Percentiles rank a stretch among this genome's conserved stretches.
Evolutionary conservation across 495 filamentous ascomycete species (phyloP).

Genomic region (Clohesyomyces aquaticus): DNA sequence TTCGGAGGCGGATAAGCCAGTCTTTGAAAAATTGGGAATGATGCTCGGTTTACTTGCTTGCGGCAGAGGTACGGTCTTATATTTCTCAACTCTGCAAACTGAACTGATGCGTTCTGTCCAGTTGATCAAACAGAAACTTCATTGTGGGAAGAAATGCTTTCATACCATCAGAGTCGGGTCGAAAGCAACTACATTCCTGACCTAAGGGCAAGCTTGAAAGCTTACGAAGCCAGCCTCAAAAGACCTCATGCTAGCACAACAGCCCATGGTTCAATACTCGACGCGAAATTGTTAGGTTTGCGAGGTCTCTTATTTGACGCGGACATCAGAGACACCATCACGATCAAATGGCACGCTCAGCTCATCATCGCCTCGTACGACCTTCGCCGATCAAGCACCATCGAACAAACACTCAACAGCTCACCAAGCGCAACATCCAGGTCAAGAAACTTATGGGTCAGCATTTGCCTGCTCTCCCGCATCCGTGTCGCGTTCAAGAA

Average conservation of each 20-base stretch:
- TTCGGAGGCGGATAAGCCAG: constrained; percentile 9
- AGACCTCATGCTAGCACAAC: background rate
- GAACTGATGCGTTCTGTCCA: constrained; percentile 2
- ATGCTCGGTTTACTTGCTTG: constrained; percentile 1
- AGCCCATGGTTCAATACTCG: constrained; percentile 1
- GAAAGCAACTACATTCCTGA: constrained; percentile 17
- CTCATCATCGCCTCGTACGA: constrained; percentile 12
- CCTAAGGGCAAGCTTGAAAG: constrained; percentile 26
- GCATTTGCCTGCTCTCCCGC: constrained; percentile 14
- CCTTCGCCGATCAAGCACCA: constrained; percentile 9
- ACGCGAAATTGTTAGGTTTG: background rate
- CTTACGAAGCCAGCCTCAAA: background rate
- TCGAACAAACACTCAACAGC: constrained; percentile 12
- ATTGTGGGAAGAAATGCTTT: constrained; percentile 19
- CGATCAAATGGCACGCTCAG: constrained; percentile 2
- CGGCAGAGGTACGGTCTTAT: constrained; percentile 6
- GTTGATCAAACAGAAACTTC: background rate
- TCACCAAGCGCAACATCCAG: constrained; percentile 11
- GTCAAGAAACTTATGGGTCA: constrained; percentile 16
- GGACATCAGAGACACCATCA: background rate
- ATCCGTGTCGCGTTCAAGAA: constrained; percentile 15
- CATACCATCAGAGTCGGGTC: constrained; percentile 17
- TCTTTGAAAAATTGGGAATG: constrained; percentile 7
- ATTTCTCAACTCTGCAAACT: constrained; percentile 1
- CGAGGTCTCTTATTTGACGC: constrained; percentile 7